These are phyloP conservation scores for Baorangia bicolor DNA, from an alignment of 768 basidiomycete species.

Conservation along the genomic window DNA sequence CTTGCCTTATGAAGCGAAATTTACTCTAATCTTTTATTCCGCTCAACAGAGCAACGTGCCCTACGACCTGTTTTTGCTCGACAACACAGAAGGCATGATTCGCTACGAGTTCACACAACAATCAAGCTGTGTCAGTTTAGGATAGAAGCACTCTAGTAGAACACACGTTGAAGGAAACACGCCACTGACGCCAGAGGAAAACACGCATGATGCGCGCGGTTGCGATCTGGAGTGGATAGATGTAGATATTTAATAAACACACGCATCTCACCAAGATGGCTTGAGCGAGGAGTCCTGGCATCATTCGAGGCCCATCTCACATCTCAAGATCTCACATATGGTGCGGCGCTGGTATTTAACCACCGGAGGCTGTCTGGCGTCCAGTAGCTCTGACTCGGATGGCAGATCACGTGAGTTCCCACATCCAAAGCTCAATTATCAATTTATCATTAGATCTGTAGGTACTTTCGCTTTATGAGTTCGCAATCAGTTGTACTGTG, in stretches of 20 bases:
- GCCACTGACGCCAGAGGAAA: background rate
- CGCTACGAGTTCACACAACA: background rate
- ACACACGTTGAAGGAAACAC: slow-evolving; percentile 18
- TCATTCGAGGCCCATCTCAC: background rate
- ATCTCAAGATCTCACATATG: too few species aligned
- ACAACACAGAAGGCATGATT: background rate
- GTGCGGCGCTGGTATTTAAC: too few species aligned
- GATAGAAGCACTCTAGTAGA: background rate
- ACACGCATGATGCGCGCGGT: slow-evolving; percentile 29
- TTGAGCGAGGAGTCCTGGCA: background rate
- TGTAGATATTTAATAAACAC: background rate
- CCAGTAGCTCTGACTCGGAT: too few species aligned
- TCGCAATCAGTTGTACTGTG: slow-evolving; percentile 45
- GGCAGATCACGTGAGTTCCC: slow-evolving; percentile 18
- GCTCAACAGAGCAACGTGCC: background rate
- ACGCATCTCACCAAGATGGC: background rate
- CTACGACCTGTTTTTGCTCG: slow-evolving; percentile 6
- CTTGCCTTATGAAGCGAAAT: background rate
- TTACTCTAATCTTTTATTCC: too few species aligned
- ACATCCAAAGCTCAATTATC: background rate
- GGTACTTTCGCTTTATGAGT: slow-evolving; percentile 33
- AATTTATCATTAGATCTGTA: background rate
- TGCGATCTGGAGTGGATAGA: slow-evolving; percentile 1
- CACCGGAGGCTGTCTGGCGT: too few species aligned
- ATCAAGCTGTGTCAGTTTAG: slow-evolving; percentile 2